Evolutionary conservation across 495 filamentous ascomycete species (phyloP).

Genomic region (Penicillium malachiteum): DNA sequence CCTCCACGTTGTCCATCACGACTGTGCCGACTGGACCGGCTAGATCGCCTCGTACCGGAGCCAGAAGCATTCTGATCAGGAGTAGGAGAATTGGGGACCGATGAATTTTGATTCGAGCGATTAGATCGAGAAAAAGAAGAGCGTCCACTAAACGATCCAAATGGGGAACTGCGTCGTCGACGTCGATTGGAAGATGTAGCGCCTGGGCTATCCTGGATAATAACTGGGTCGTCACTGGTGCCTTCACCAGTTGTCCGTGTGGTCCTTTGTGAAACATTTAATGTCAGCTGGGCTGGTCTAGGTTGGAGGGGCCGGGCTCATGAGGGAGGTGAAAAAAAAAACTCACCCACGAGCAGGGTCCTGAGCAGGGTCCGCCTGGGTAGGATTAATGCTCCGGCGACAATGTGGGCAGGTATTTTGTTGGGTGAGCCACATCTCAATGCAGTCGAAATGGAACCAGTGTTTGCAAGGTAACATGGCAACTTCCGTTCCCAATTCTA

Average conservation of each 20-base stretch:
- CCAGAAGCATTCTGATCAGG: constrained; percentile 8
- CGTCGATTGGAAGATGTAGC: constrained; percentile 4
- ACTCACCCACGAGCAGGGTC: constrained; percentile 24
- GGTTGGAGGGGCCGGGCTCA: background rate
- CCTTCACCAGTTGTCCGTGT: constrained; percentile 17
- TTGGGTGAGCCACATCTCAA: constrained; percentile 76
- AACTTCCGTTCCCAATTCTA: constrained; percentile 71
- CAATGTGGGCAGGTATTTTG: constrained; percentile 93
- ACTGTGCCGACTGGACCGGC: constrained; percentile 12
- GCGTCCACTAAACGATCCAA: constrained; percentile 16
- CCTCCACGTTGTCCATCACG: constrained; percentile 32
- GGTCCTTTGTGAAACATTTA: constrained; percentile 9
- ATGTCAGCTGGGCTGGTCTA: constrained; percentile 1
- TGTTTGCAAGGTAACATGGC: constrained; percentile 82
- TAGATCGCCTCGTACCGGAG: constrained; percentile 9
- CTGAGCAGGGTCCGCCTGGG: background rate
- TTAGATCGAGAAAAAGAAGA: constrained; percentile 20
- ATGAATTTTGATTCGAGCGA: background rate
- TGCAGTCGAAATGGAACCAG: constrained; percentile 84
- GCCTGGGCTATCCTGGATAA: constrained; percentile 30
- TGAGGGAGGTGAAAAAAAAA: too few species aligned
- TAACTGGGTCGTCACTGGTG: constrained; percentile 32
- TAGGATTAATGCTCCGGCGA: constrained; percentile 64
- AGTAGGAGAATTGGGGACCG: background rate
- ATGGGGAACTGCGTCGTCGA: constrained; percentile 22